These are phyloP conservation scores for Candida dendrica DNA, from an alignment of 805 yeast genomes.

Conservation along the genomic window DNA sequence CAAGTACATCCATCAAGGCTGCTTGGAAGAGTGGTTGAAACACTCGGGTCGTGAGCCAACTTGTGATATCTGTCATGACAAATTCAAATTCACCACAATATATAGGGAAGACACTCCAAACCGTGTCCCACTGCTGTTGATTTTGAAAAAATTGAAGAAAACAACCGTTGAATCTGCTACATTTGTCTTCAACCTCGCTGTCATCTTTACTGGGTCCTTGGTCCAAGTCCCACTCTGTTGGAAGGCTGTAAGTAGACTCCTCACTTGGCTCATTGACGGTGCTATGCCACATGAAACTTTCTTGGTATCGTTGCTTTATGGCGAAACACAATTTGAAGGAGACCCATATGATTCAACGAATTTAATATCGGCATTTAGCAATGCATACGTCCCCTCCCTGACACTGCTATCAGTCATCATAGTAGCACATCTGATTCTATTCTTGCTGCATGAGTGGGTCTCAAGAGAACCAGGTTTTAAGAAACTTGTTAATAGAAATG, in stretches of 20 bases:
- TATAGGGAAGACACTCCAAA: slow-evolving; percentile 62
- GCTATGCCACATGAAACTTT: slow-evolving; percentile 33
- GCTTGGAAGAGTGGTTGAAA: slow-evolving; percentile 81
- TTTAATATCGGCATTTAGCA: slow-evolving; percentile 2
- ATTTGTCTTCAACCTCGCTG: slow-evolving; percentile 12
- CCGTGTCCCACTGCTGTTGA: slow-evolving; percentile 45
- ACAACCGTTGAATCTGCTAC: slow-evolving; percentile 12
- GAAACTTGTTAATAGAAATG: slow-evolving; percentile 46
- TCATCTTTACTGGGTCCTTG: slow-evolving; percentile 31
- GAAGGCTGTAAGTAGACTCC: slow-evolving; percentile 45
- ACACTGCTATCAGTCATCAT: slow-evolving; percentile 33
- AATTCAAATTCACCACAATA: slow-evolving; percentile 60
- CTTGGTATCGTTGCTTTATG: slow-evolving; percentile 17
- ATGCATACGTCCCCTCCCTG: slow-evolving; percentile 19
- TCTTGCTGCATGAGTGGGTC: slow-evolving; percentile 64
- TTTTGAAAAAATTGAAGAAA: slow-evolving; percentile 32
- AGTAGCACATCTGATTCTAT: slow-evolving; percentile 36
- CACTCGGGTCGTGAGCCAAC: slow-evolving; percentile 45
- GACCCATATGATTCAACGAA: slow-evolving; percentile 9
- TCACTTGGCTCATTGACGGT: slow-evolving; percentile 51
- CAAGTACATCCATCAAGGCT: slow-evolving; percentile 87
- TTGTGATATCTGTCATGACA: slow-evolving; percentile 86
- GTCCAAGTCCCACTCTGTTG: slow-evolving; percentile 54
- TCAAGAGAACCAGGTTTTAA: slow-evolving; percentile 62
- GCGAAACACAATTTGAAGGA: slow-evolving; percentile 11